phyloP scores from a whole-genome alignment of 345 rosid genomes.

The Durio zibethinus region DNA sequence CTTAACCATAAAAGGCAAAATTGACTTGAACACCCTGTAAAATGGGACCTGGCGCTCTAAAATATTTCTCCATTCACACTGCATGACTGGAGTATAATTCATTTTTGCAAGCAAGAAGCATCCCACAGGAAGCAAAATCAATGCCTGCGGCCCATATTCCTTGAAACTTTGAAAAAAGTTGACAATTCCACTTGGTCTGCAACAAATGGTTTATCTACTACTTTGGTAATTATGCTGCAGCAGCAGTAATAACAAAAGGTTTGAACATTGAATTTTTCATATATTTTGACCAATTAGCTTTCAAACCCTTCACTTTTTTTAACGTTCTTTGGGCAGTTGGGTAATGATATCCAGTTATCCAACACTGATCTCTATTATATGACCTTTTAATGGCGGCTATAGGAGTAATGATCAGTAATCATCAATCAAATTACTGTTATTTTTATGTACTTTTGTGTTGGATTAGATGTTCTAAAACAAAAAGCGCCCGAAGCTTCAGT shows the following conservation, averaged over 20 bases:
- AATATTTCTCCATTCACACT: background rate
- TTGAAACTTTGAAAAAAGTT: background rate
- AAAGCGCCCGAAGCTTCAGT: constrained; percentile 2
- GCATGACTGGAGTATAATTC: background rate
- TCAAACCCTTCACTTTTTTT: background rate
- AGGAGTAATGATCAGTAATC: no score
- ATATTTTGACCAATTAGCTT: background rate
- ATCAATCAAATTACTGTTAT: background rate
- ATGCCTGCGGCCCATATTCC: background rate
- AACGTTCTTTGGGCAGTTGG: background rate
- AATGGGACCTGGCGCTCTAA: background rate
- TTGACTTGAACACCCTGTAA: background rate
- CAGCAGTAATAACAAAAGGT: background rate
- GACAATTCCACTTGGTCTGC: background rate
- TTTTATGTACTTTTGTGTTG: background rate
- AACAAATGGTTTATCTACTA: background rate
- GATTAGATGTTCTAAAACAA: background rate
- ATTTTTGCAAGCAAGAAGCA: background rate
- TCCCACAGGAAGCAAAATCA: background rate
- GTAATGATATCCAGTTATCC: background rate
- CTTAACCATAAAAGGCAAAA: background rate
- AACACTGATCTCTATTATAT: background rate
- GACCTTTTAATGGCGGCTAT: no score
- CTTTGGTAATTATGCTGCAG: background rate
- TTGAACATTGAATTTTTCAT: constrained; percentile 5